phyloP scores from a whole-genome alignment of 1,284 basidiomycete genomes.

The Trichosporon ovoides region DNA sequence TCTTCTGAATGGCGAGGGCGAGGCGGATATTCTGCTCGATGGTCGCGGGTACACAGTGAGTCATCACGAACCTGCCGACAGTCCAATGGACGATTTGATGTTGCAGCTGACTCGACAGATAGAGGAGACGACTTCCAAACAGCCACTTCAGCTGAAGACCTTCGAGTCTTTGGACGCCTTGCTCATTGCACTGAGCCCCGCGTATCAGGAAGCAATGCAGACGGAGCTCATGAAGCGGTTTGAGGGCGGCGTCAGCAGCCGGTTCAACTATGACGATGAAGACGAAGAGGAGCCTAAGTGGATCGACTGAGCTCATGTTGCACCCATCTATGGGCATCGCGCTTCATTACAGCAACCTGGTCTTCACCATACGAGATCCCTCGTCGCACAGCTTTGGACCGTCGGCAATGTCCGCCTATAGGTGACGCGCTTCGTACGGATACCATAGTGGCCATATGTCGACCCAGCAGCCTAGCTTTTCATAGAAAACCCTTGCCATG shows the following conservation, averaged over 20 bases:
- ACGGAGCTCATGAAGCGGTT: slow-evolving; percentile 35
- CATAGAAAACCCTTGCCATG: no score
- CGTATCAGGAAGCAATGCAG: slow-evolving; percentile 39
- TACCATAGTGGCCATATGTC: no score
- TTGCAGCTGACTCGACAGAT: slow-evolving; percentile 11
- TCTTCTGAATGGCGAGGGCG: slow-evolving; percentile 23
- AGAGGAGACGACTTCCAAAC: slow-evolving; percentile 10
- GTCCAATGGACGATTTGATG: no score
- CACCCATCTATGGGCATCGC: no score
- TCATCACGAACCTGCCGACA: no score
- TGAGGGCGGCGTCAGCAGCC: slow-evolving; percentile 10
- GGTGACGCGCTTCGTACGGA: no score
- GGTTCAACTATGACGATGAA: slow-evolving; percentile 11
- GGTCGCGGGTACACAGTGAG: slow-evolving; percentile 38
- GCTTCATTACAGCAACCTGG: no score
- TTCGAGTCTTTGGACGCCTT: slow-evolving; percentile 41
- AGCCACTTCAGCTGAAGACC: slow-evolving; percentile 15
- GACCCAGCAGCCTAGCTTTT: no score
- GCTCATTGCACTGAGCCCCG: slow-evolving; percentile 35
- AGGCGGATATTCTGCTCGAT: slow-evolving; percentile 26
- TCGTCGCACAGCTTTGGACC: no score
- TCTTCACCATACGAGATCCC: no score
- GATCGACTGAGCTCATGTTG: slow-evolving; percentile 11
- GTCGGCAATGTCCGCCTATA: no score
- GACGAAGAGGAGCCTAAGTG: slow-evolving; percentile 15